Base-by-base conservation (phyloP, 2,329 filamentous ascomycete species). In the Beauveria sp. region DNA sequence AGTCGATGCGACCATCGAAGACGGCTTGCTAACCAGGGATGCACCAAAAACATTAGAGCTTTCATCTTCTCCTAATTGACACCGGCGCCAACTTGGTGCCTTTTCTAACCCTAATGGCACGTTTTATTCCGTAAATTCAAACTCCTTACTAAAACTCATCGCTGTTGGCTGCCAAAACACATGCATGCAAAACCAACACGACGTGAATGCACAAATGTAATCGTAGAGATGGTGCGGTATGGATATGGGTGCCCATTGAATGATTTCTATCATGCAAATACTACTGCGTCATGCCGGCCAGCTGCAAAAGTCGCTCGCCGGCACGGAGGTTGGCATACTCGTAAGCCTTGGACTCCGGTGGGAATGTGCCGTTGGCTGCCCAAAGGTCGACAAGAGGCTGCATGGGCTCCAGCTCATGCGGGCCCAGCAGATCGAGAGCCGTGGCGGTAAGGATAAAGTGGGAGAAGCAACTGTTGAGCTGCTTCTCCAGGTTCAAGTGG, bases 391-490 rank as follows among this genome's bases (percentile, higher is more conserved):
- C 90, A 67, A 97, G 77, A 28, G 91, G 91, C 78, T 96, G 91
- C 91, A 97, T 96, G 24, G 93, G 93, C 80, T 97, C 92, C 68
- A 96, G 84, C 75, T 97, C 93, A 70, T 91, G 89, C 62, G 92
- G 91, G 67, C 89, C 89, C 64, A 97, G 84, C 77, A 97, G 88
- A 68, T 90, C 88, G 66, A 92, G 84, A 53, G 89, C 89, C 59
- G 89, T 92, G 50, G 89, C 88, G 4, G 90, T 91, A 24, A 91
- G 83, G 64, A 92, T 82, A 67, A 93, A 94, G 77, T 93, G 90
- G 51, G 89, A 90, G 73, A 94, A 94, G 75, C 89, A 92, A 73
- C 89, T 92, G 79, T 94, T 94, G 64, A 93, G 81, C 68, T 91
- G 88, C 72, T 92, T 89, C 73, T 89, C 87, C 10, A 89, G 78